Percentiles rank a stretch among this genome's conserved stretches.
Conservation (phyloP, 257 asterid genomes). For the Orobanche coerulescens region DNA sequence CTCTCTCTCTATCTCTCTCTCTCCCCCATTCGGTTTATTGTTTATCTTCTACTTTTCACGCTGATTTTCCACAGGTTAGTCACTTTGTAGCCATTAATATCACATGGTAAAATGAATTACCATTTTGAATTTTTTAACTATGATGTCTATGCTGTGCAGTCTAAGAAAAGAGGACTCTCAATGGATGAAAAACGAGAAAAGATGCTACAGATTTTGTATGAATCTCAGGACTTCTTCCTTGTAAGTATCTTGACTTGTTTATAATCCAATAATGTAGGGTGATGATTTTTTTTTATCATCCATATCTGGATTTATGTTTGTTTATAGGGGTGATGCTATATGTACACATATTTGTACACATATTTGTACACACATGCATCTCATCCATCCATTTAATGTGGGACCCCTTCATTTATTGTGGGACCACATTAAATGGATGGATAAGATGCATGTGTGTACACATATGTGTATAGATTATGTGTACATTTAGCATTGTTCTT, state of each 20-base stretch:
- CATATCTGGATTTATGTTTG: background rate
- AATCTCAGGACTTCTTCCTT: constrained; percentile 81
- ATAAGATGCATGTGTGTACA: too few species aligned
- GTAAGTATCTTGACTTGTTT: constrained; percentile 42
- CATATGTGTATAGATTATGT: too few species aligned
- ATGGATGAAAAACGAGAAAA: constrained; percentile 93
- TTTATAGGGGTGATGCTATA: too few species aligned
- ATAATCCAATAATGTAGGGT: background rate
- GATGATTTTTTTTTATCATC: background rate
- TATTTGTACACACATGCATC: too few species aligned
- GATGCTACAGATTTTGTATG: constrained; percentile 87
- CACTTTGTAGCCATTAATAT: background rate
- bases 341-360: too few species aligned
- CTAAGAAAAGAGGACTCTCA: constrained; percentile 90
- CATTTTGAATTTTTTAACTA: constrained; percentile 16
- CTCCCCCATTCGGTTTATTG: background rate
- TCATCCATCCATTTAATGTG: too few species aligned
- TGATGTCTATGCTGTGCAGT: constrained; percentile 31
- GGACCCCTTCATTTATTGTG: too few species aligned
- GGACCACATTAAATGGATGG: too few species aligned
- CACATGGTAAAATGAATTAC: background rate
- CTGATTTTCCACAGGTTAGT: background rate
- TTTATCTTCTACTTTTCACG: background rate
- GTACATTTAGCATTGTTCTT: too few species aligned
- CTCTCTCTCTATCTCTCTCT: constrained; percentile 3